Conservation (phyloP, 306 rosid genomes). For the Inga leiocalycina region DNA sequence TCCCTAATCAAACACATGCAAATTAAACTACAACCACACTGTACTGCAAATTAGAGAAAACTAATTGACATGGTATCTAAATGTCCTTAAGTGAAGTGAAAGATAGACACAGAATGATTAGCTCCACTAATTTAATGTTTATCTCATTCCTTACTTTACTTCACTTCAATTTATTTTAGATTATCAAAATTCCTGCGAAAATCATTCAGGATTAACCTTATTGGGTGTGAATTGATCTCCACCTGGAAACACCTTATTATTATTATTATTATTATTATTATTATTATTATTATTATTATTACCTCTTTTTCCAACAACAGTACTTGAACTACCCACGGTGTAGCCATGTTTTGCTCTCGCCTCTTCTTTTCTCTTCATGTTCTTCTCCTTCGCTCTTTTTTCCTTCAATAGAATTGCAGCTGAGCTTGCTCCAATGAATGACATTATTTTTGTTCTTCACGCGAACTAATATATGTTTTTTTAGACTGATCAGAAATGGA, state of each 20-base stretch:
- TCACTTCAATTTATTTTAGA: not conserved
- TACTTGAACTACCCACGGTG: not conserved
- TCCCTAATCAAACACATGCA: not conserved
- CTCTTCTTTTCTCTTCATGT: not conserved
- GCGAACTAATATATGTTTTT: not conserved
- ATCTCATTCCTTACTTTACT: not conserved
- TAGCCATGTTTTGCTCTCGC: not conserved
- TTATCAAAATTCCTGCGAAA: not conserved
- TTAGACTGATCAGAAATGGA: not conserved
- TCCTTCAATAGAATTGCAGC: not conserved
- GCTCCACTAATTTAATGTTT: not conserved
- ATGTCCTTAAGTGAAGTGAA: not conserved
- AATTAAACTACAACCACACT: not conserved
- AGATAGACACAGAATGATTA: not conserved
- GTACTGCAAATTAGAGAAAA: not conserved
- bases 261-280: not conserved
- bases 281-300: too few species aligned
- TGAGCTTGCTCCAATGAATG: conserved; percentile 3
- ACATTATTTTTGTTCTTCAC: not conserved
- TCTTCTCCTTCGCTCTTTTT: not conserved
- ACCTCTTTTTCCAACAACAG: not conserved
- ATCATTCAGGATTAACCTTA: not conserved
- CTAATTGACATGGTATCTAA: not conserved
- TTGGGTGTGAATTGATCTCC: not conserved
- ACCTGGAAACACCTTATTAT: not conserved